These are phyloP conservation scores for Penicillium digitatum DNA, from an alignment of 2,329 filamentous ascomycete species.

Conservation along the genomic window DNA sequence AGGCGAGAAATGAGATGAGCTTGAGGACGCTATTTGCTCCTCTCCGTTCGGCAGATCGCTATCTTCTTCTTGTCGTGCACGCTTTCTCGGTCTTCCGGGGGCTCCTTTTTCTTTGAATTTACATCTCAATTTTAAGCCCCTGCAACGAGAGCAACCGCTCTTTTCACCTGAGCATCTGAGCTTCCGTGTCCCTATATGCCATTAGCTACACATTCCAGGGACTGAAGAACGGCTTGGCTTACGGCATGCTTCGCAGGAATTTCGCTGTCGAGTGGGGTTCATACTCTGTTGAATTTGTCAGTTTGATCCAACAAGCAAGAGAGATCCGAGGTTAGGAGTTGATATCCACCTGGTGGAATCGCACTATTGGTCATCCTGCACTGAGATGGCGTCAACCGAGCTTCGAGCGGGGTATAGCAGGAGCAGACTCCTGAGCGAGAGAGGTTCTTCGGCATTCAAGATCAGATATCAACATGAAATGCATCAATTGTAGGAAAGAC, in stretches of 20 bases:
- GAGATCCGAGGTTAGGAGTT: not conserved
- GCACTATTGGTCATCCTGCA: conserved; percentile 14
- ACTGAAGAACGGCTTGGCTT: conserved; percentile 1
- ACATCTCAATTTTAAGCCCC: conserved; percentile 22
- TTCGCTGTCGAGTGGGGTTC: conserved; percentile 21
- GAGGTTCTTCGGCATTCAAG: not conserved
- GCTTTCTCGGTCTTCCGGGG: conserved; percentile 28
- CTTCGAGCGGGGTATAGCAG: conserved; percentile 18
- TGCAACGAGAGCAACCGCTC: conserved; percentile 27
- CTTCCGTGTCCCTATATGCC: conserved; percentile 22
- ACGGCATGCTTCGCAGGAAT: conserved; percentile 31
- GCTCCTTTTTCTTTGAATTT: conserved; percentile 28
- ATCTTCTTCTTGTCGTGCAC: conserved; percentile 15
- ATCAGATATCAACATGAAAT: too few species aligned
- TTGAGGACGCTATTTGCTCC: conserved; percentile 7
- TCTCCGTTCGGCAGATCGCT: conserved; percentile 1
- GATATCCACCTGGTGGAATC: conserved; percentile 1
- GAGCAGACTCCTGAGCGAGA: not conserved
- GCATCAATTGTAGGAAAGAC: not conserved
- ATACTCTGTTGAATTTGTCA: conserved; percentile 9
- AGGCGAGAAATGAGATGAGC: conserved; percentile 10
- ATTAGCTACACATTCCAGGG: conserved; percentile 1
- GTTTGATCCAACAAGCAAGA: not conserved
- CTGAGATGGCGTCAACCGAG: conserved; percentile 15
- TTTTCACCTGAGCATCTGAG: conserved; percentile 30